Percentiles rank a stretch among this genome's conserved stretches.
Evolutionary conservation across 768 basidiomycete genomes (phyloP).

Genomic region (Boletus speciosus): DNA sequence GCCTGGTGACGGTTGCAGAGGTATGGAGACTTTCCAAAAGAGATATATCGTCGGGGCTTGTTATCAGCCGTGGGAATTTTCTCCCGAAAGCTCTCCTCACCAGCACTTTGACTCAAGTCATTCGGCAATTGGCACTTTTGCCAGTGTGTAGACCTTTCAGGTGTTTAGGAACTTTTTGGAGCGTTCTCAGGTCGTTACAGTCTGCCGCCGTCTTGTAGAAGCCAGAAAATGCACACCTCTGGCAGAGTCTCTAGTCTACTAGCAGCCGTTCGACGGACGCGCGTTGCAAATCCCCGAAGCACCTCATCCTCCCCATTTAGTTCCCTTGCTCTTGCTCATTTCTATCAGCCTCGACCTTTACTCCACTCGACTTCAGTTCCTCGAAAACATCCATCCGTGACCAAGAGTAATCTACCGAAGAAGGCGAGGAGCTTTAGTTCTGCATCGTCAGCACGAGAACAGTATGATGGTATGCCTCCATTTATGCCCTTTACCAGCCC

Average conservation of each 20-base stretch:
- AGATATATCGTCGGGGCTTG: conserved; percentile 19
- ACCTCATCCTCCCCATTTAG: neutral
- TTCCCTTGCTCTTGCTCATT: neutral
- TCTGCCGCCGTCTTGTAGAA: neutral
- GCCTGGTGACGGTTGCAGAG: neutral
- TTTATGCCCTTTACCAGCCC: conserved; percentile 17
- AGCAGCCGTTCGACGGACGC: conserved; percentile 6
- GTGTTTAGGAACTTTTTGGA: neutral
- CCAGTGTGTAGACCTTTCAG: neutral
- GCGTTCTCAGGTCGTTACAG: neutral
- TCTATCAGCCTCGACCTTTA: neutral
- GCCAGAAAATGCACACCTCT: neutral
- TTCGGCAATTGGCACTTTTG: neutral
- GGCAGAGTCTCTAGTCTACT: neutral
- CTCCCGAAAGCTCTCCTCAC: neutral
- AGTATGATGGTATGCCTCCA: conserved; percentile 24
- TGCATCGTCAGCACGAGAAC: neutral
- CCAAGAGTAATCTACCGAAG: neutral
- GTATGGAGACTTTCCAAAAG: conserved; percentile 15
- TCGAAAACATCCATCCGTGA: neutral
- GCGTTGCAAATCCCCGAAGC: neutral
- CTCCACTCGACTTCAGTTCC: neutral
- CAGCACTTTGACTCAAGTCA: neutral
- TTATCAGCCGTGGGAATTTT: conserved; percentile 5
- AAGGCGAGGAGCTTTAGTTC: conserved; percentile 1